These are phyloP conservation scores for Aspergillus udagawae DNA, from an alignment of 2,329 filamentous ascomycete species.

Conservation along the genomic window DNA sequence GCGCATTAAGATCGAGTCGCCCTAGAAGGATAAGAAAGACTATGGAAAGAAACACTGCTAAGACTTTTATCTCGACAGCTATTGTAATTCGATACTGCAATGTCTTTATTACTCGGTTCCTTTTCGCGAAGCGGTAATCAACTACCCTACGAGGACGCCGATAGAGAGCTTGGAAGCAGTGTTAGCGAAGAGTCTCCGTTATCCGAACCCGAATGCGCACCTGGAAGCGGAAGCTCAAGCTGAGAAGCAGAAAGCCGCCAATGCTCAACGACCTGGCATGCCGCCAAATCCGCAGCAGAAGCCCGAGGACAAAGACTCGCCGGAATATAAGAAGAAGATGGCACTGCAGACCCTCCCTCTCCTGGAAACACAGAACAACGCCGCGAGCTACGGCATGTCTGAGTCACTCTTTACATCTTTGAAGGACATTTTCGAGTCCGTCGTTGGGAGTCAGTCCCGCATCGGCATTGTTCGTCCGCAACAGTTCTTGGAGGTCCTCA, in stretches of 20 bases:
- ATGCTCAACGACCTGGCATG: slow-evolving; percentile 43
- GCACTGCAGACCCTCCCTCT: slow-evolving; percentile 85
- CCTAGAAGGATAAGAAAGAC: not conserved
- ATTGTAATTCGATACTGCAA: slow-evolving; percentile 97
- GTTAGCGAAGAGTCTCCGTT: slow-evolving; percentile 46
- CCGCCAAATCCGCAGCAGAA: slow-evolving; percentile 56
- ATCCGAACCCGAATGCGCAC: slow-evolving; percentile 57
- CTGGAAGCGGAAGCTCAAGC: slow-evolving; percentile 47
- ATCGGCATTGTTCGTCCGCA: slow-evolving; percentile 90
- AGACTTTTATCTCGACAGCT: slow-evolving; percentile 52
- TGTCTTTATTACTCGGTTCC: slow-evolving; percentile 92
- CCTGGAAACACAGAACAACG: slow-evolving; percentile 78
- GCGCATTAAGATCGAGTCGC: not conserved
- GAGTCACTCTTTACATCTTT: slow-evolving; percentile 92
- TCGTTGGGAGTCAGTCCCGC: slow-evolving; percentile 74
- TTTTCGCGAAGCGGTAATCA: slow-evolving; percentile 91
- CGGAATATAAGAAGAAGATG: slow-evolving; percentile 97
- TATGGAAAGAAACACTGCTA: slow-evolving; percentile 1
- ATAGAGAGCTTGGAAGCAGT: slow-evolving; percentile 64
- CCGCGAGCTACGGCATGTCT: slow-evolving; percentile 79
- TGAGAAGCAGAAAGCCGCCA: slow-evolving; percentile 43
- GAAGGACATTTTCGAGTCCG: slow-evolving; percentile 91
- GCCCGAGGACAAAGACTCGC: slow-evolving; percentile 90
- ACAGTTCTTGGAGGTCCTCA: slow-evolving; percentile 89
- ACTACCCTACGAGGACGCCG: slow-evolving; percentile 73